Evolutionary conservation across 305 asterid species (phyloP), one percentile per base, ranked within the genome.

Genomic region (Withania somnifera): DNA sequence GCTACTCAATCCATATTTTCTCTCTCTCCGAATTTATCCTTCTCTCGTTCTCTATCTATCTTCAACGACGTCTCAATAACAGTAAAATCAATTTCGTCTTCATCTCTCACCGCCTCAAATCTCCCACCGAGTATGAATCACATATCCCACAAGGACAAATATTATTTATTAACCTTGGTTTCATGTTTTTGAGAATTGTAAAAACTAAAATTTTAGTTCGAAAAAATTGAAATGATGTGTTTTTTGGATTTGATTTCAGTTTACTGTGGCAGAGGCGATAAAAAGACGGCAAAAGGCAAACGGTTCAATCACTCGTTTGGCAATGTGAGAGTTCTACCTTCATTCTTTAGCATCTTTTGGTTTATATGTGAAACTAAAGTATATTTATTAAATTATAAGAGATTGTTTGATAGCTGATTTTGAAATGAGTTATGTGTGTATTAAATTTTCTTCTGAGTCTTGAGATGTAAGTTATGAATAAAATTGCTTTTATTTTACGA

Each of bases 261-360:
- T 86, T 88, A 89, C 81, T 96, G 98, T 82, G 99, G 99, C 50
- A 90, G 99, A 90, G 99, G 99, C 2, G 99, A 96, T 84, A 92
- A 86, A 90, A 96, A 94, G 88, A 96, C 98, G 28, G 99, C 98
- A 3, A 87, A 89, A 88, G 99, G 99, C 78, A 96, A 96, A 91
- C 97, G 99, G 17, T 96, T 96, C 90, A 93, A 88, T 83, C 97
- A 92, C 89, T 96, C 98, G 40, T 96, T 90, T 50, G 99, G 99
- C 85, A 96, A 96, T 86, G 99, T 96, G 85, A 84, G 97, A 60
- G 36, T 60, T 78, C 42, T 4, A 0, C 7, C 2, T 40, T 50
- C 58, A 4, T 20, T 42, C 22, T 50, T n/a, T 36, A 58, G 68
- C 19, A 5, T 60, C 0, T 30, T 50, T 63, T 30, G 22, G 24